Evolutionary conservation across 306 rosid species (phyloP).

Genomic region (Albizia julibrissin): DNA sequence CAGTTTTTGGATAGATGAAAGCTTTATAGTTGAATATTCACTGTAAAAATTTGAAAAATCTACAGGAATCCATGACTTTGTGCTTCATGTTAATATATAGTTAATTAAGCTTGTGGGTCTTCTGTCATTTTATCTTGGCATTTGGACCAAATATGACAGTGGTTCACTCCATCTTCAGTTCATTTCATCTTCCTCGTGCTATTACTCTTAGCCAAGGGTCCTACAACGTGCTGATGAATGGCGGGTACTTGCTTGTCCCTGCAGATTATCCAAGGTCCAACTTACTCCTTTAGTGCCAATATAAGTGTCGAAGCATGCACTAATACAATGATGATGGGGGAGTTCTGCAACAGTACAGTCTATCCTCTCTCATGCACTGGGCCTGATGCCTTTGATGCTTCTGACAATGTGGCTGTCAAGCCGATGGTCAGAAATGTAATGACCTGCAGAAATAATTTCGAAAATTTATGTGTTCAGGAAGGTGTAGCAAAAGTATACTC

Average conservation of each 20-base stretch:
- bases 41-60: too few species aligned
- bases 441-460: slow-evolving; percentile 63
- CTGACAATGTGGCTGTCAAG: slow-evolving; percentile 37
- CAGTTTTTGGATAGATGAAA: too few species aligned
- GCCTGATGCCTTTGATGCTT: slow-evolving; percentile 42
- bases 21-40: too few species aligned
- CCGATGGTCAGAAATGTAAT: slow-evolving; percentile 41
- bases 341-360: slow-evolving; percentile 78
- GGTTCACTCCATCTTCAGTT: neutral
- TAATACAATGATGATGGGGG: slow-evolving; percentile 68
- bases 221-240: slow-evolving; percentile 11
- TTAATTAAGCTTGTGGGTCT: too few species aligned
- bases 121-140: neutral
- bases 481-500: slow-evolving; percentile 55
- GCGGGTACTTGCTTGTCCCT: slow-evolving; percentile 24
- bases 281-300: slow-evolving; percentile 77
- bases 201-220: neutral
- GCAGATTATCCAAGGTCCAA: slow-evolving; percentile 76
- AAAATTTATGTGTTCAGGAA: slow-evolving; percentile 59
- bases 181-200: neutral
- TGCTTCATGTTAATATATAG: neutral
- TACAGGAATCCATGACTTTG: too few species aligned
- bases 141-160: neutral
- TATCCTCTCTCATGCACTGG: slow-evolving; percentile 69
- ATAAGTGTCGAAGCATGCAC: slow-evolving; percentile 83